Base-by-base conservation (phyloP, 1,284 basidiomycete genomes). In the Neonothopanus nambi region DNA sequence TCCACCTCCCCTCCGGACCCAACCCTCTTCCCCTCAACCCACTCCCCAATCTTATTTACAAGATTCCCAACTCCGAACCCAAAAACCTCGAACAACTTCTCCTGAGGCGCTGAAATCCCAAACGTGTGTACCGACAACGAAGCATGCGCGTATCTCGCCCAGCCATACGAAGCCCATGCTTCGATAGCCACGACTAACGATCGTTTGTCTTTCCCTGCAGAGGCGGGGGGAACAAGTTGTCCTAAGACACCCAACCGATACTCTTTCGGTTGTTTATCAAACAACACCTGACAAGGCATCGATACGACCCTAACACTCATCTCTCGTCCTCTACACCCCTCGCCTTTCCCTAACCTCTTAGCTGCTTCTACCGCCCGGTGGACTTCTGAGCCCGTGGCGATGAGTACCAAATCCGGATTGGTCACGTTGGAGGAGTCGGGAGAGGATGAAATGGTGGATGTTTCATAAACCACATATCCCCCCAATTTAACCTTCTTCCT, bases 341-440 rank as follows among this genome's bases (percentile, higher is more conserved):
- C 69, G n/a, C 28, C 17, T 61, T 74, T 71, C 61, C 71, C 71
- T 58, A 87, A 76, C 59, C 76, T 64, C 64, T 76, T 70, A 46
- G 79, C 82, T 37, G 85, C 85, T 68, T 85, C 84, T 56, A 84
- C 71, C 57, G 75, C 81, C 63, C 87, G 80, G 57, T 74, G 68
- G 51, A 88, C 84, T 70, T 90, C 87, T 63, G 81, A 83, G 53
- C 87, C 87, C 41, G 85, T 84, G 48, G 81, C 79, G 58, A 89
- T 80, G 60, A 89, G 70, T 51, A 85, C 87, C 60, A 89, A 68
- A 66, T 82, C 79, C 61, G 78, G 74, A 55, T 70, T 66, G n/a
- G n/a, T n/a, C n/a, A n/a, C n/a, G 13, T 33, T 33, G 8, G 9
- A 8, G 30, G 30, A 3, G 30, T 33, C 30, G 2, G 9, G 30